phyloP scores from a whole-genome alignment of 208 protist species.

The Leishmania amazonensis region DNA sequence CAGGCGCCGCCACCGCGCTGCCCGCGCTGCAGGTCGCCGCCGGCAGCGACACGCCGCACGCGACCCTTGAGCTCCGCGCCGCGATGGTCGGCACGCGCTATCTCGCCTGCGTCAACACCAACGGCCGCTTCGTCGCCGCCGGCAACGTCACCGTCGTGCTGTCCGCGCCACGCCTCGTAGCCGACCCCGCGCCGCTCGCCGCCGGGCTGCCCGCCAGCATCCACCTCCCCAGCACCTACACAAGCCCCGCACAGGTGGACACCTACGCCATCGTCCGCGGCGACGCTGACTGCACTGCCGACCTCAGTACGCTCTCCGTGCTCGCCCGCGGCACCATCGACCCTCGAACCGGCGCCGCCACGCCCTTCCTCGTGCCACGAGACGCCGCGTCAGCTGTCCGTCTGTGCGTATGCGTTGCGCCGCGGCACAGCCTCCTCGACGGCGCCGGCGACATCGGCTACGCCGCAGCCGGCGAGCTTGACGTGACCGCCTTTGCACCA shows the following conservation, averaged over 20 bases:
- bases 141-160: background rate
- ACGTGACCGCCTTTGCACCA: background rate
- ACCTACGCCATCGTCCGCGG: constrained; percentile 3
- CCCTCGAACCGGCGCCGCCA: constrained; percentile 18
- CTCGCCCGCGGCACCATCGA: constrained; percentile 38
- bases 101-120: constrained; percentile 1
- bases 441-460: constrained; percentile 31
- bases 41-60: constrained; percentile 2
- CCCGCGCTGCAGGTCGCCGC: background rate
- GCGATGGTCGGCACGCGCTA: constrained; percentile 2
- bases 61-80: too few species aligned
- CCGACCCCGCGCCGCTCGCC: constrained; percentile 4
- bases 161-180: background rate
- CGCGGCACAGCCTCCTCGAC: constrained; percentile 6
- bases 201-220: background rate
- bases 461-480: constrained; percentile 14
- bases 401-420: constrained; percentile 35
- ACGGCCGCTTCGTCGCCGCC: background rate
- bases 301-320: constrained; percentile 3
- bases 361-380: constrained; percentile 31
- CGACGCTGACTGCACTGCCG: background rate
- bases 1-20: constrained; percentile 4
- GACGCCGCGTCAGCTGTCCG: background rate
- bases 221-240: background rate
- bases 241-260: background rate